These are phyloP conservation scores for Epichloe sylvatica DNA, from an alignment of 2,329 filamentous ascomycete species.

Conservation along the genomic window DNA sequence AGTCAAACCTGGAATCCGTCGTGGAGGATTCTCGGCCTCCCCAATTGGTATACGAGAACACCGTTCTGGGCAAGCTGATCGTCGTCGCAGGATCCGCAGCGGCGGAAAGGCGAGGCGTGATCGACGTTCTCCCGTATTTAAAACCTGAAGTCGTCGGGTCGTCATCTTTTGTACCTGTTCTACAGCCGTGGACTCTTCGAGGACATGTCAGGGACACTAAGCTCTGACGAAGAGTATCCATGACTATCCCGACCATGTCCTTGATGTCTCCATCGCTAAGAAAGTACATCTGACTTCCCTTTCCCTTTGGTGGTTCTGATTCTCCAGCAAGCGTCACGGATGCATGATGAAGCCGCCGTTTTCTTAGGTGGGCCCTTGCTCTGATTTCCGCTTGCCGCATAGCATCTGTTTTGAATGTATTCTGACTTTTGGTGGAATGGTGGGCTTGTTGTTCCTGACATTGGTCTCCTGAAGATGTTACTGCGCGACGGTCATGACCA, in stretches of 20 bases:
- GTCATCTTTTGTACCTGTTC: not conserved
- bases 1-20: not conserved
- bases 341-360: not conserved
- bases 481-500: not conserved
- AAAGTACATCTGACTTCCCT: conserved; percentile 6
- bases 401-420: not conserved
- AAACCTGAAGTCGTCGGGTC: conserved; percentile 8
- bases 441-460: not conserved
- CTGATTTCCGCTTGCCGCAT: conserved; percentile 2
- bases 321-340: not conserved
- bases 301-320: not conserved
- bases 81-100: conserved; percentile 20
- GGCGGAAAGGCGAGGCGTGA: conserved; percentile 12
- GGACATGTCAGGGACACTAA: not conserved
- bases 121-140: conserved; percentile 11
- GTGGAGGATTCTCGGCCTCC: not conserved
- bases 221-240: conserved; percentile 1
- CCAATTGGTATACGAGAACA: conserved; percentile 13
- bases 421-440: not conserved
- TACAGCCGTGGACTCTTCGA: not conserved
- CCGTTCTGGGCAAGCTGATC: conserved; percentile 18
- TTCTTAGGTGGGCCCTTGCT: conserved; percentile 3
- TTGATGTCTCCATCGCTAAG: conserved; percentile 7
- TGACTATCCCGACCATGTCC: conserved; percentile 5
- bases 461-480: not conserved